Evolutionary conservation across 768 basidiomycete species (phyloP), one percentile per base, ranked within the genome.

Genomic region (Glaciozyma martinii): DNA sequence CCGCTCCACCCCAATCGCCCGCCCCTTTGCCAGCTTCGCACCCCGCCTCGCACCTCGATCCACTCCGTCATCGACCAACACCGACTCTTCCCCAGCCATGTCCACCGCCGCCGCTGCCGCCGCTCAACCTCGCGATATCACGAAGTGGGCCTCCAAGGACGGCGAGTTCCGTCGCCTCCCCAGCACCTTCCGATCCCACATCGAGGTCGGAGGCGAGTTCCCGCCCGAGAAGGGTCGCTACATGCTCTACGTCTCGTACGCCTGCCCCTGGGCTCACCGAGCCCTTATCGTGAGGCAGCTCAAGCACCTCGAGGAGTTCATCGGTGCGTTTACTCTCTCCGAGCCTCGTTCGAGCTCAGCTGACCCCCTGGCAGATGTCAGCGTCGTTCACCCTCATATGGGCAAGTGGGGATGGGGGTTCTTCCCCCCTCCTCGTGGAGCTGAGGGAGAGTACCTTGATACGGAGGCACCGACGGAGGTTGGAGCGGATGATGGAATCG

Each of bases 221-320:
- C 78, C 82, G 53, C 85, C 93, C 2, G 91, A 91, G 76, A 83
- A 79, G 77, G 88, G 85, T 66, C 86, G 93, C 53, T 97, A 97
- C 75, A 88, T 89, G 71, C 88, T 94, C 70, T 94, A 89, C 72
- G 88, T 95, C 63, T 88, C 33, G 6, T n/a, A n/a, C 55, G 55
- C 33, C 37, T 97, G 91, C 72, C 91, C 94, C 13, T 98, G 93
- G 94, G 94, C 94, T 0, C 90, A 90, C 30, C 82, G 94, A 70
- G 83, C 92, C 6, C 79, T 95, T 67, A 95, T 98, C 71, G 80
- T 87, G 5, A 82, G 93, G 70, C 85, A 90, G 77, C 81, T 98
- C 72, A 99, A 99, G 76, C 92, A 93, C 3, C 80, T 99, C 29
- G 88, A 98, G 68, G 81, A 86, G 30, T 78, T 89, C 66, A 83